Evolutionary conservation across 257 asterid genomes (phyloP).

Genomic region (Solanum lycopersicoides): DNA sequence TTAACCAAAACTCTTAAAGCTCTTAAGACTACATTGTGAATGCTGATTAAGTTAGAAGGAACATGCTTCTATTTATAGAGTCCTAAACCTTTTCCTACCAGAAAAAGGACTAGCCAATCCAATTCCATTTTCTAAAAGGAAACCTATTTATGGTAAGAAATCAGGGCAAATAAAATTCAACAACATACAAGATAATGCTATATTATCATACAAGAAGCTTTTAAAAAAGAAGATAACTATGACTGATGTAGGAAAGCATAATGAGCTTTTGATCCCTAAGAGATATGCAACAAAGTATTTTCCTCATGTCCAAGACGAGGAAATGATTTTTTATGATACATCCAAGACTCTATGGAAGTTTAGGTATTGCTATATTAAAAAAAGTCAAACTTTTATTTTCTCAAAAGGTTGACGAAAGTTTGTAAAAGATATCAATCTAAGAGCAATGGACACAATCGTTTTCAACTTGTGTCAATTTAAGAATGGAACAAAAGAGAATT

Average conservation of each 20-base stretch:
- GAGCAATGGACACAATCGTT: conserved; percentile 34
- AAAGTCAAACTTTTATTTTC: conserved; percentile 30
- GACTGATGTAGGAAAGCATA: conserved; percentile 35
- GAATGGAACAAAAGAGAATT: too few species aligned
- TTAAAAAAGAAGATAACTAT: too few species aligned
- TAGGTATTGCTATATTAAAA: conserved; percentile 50
- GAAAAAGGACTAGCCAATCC: too few species aligned
- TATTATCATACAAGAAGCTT: background rate
- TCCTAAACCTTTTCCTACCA: too few species aligned
- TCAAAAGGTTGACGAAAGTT: conserved; percentile 68
- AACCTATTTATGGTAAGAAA: too few species aligned
- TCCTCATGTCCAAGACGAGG: conserved; percentile 19
- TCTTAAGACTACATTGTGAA: too few species aligned
- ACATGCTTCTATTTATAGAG: too few species aligned
- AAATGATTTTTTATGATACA: conserved; percentile 34
- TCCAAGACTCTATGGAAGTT: conserved; percentile 10
- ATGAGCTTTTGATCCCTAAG: conserved; percentile 6
- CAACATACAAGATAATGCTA: background rate
- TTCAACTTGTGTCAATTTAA: conserved; percentile 1
- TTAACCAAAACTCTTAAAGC: too few species aligned
- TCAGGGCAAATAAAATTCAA: too few species aligned
- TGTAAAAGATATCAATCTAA: conserved; percentile 41
- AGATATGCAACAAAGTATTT: conserved; percentile 34
- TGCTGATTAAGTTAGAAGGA: too few species aligned
- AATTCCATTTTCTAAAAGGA: too few species aligned